Evolutionary conservation across 257 asterid genomes (phyloP).

Genomic region (Capsicum pubescens): DNA sequence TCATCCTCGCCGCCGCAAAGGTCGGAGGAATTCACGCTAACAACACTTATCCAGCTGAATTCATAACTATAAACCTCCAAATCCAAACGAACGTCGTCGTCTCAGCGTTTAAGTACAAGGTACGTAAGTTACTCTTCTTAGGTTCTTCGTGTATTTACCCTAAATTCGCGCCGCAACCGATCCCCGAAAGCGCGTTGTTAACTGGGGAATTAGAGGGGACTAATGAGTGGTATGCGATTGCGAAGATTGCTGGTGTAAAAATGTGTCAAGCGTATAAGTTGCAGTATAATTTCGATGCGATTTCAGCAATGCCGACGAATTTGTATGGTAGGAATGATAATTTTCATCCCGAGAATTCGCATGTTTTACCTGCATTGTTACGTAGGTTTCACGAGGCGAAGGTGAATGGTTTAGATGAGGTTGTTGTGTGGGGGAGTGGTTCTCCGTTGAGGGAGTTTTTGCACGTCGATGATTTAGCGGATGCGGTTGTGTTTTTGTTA

Average conservation of each 20-base stretch:
- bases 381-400: slow-evolving; percentile 90
- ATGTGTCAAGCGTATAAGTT: slow-evolving; percentile 85
- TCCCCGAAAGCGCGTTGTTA: slow-evolving; percentile 80
- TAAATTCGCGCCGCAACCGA: slow-evolving; percentile 92
- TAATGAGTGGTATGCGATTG: slow-evolving; percentile 91
- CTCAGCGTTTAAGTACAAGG: slow-evolving; percentile 62
- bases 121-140: slow-evolving; percentile 70
- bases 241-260: slow-evolving; percentile 87
- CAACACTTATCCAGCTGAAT: slow-evolving; percentile 86
- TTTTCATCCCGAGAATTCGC: slow-evolving; percentile 94
- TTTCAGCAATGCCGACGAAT: slow-evolving; percentile 92
- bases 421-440: slow-evolving; percentile 97
- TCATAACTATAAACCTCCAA: slow-evolving; percentile 90
- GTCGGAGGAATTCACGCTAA: slow-evolving; percentile 98
- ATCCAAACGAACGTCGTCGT: slow-evolving; percentile 89
- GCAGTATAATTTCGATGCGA: slow-evolving; percentile 76
- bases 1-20: slow-evolving; percentile 91
- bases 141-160: slow-evolving; percentile 98
- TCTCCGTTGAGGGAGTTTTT: slow-evolving; percentile 86
- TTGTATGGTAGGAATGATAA: slow-evolving; percentile 81
- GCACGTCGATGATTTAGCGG: slow-evolving; percentile 92
- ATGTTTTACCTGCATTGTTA: slow-evolving; percentile 80
- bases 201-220: slow-evolving; percentile 74
- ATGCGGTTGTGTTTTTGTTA: slow-evolving; percentile 70
- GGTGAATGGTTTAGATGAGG: slow-evolving; percentile 47